Conservation (phyloP, 768 basidiomycete species). For the Punctularia strigosozonata region DNA sequence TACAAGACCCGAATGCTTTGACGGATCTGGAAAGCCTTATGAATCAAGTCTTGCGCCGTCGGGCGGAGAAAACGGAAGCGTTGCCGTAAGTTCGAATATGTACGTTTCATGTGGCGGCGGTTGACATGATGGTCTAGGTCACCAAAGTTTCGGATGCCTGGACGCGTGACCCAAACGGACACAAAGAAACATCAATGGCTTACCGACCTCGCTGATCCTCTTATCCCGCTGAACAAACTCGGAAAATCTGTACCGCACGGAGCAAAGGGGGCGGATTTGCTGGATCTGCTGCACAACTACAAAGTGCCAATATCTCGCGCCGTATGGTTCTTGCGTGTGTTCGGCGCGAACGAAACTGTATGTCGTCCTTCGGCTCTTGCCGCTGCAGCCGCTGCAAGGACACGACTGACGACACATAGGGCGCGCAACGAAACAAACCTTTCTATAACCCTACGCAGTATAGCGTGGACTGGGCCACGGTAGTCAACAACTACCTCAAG, state of each 20-base stretch:
- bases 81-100: slow-evolving; percentile 44
- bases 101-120: neutral
- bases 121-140: neutral
- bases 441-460: slow-evolving; percentile 76
- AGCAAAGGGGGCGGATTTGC: slow-evolving; percentile 72
- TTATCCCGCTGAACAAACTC: slow-evolving; percentile 69
- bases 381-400: neutral
- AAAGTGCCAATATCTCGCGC: slow-evolving; percentile 73
- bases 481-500: slow-evolving; percentile 71
- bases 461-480: slow-evolving; percentile 76
- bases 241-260: slow-evolving; percentile 83
- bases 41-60: slow-evolving; percentile 61
- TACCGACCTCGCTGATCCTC: slow-evolving; percentile 67
- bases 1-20: slow-evolving; percentile 41
- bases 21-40: slow-evolving; percentile 61
- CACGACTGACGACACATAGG: slow-evolving; percentile 24
- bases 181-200: slow-evolving; percentile 76
- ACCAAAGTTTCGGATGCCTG: slow-evolving; percentile 65
- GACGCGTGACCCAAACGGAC: slow-evolving; percentile 74
- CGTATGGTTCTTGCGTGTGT: slow-evolving; percentile 79
- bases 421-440: slow-evolving; percentile 66
- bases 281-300: slow-evolving; percentile 68
- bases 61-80: slow-evolving; percentile 39
- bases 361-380: slow-evolving; percentile 6
- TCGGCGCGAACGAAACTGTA: slow-evolving; percentile 83